Base-by-base conservation (phyloP, 78 protist genomes). In the Polysphondylium violaceum region DNA sequence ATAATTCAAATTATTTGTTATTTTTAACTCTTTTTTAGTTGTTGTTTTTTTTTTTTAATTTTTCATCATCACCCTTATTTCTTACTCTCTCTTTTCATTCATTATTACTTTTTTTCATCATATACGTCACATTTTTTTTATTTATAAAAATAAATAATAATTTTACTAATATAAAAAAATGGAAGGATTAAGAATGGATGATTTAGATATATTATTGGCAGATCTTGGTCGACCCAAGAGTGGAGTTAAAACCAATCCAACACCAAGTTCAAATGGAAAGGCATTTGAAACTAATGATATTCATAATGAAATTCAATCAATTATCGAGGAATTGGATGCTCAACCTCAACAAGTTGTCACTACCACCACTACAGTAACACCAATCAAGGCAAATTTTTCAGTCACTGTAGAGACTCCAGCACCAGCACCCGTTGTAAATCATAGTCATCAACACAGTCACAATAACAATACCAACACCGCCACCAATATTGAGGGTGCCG, bases 221-320 rank as follows among this genome's bases (percentile, higher is more conserved):
- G 95, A 92, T 59, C 71, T 92, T 27, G 95, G 87, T 36, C 67
- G 92, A 72, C 86, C 87, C 51, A 75, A 88, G 87, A 63, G 56
- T 47, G 55, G 64, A 47, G 17, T 40, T 16, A 75, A 44, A 38
- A 76, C 63, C 67, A 38, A 41, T n/a, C 16, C 91, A 43, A n/a
- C 76, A 6, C 23, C 55, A 31, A 31, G 33, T 43, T 16, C 56
- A n/a, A 33, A 47, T 74, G 61, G 23, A 17, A 44, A 68, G 1
- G 31, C 0, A 21, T 1, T 3, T 74, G 65, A 53, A 36, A n/a
- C 47, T 19, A 27, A 60, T 29, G 78, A 72, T 50, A 72, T 72
- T 19, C 44, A 72, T 41, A 50, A 44, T 50, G 78, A 72, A 50
- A 72, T 72, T 72, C 78, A 72, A 51, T 72, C 78, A 50, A 72